A percentile compares a stretch with the other conserved stretches of the same genome.
Conservation (phyloP, 345 rosid species). For the Eucalyptus viminalis region DNA sequence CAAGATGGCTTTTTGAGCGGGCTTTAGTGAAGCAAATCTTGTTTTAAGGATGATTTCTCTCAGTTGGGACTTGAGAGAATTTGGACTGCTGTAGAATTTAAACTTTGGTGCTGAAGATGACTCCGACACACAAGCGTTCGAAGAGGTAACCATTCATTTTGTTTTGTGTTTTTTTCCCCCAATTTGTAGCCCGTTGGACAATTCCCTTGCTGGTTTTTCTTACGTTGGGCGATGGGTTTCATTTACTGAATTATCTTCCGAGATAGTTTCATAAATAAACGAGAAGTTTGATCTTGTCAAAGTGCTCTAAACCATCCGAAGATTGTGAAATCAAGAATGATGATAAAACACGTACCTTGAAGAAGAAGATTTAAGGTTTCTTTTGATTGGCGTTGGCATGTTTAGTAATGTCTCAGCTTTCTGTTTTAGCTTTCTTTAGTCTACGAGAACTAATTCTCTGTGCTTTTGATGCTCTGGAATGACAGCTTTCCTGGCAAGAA, state of each 20-base stretch:
- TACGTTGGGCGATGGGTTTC: not conserved
- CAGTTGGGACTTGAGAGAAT: conserved; percentile 35
- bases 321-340: conserved; percentile 55
- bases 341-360: conserved; percentile 15
- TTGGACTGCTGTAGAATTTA: conserved; percentile 14
- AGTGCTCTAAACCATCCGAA: conserved; percentile 65
- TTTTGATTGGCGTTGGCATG: not conserved
- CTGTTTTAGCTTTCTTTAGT: conserved; percentile 2
- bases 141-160: conserved; percentile 42
- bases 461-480: conserved; percentile 9
- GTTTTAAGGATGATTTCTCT: conserved; percentile 2
- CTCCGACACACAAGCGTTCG: conserved; percentile 57
- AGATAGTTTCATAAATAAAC: not conserved
- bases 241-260: not conserved
- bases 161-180: not conserved
- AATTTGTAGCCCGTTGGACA: conserved; percentile 20
- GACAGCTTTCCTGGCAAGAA: conserved; percentile 68
- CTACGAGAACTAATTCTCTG: conserved; percentile 8
- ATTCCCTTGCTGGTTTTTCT: not conserved
- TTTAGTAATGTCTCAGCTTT: not conserved
- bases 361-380: not conserved
- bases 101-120: conserved; percentile 38
- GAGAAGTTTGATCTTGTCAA: conserved; percentile 44
- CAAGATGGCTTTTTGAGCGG: not conserved
- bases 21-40: not conserved